Percentiles rank a stretch among this genome's conserved stretches.
phyloP scores from a whole-genome alignment of 139 green algal genomes.

The Mesostigma viride region DNA sequence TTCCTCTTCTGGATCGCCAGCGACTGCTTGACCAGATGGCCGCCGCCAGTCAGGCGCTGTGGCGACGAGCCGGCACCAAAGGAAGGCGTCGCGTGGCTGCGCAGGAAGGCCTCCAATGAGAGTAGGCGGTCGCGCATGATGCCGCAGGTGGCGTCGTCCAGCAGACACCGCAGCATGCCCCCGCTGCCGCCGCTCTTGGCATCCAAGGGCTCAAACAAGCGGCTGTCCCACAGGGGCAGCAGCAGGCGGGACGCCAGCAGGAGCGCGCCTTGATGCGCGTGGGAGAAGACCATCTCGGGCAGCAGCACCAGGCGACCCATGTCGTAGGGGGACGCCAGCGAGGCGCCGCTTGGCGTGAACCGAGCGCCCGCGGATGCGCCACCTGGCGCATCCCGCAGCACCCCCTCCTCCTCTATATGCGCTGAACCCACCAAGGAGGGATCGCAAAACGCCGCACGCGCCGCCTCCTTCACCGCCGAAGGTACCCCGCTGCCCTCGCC shows the following conservation, averaged over 20 bases:
- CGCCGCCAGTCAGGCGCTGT: no score
- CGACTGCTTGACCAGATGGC: no score
- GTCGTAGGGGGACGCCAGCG: constrained; percentile 18
- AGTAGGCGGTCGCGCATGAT: no score
- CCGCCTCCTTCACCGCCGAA: constrained; percentile 34
- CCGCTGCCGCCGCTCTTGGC: no score
- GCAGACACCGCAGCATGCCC: no score
- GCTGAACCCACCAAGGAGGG: constrained; percentile 59
- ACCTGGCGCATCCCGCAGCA: no score
- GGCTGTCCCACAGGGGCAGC: constrained; percentile 62
- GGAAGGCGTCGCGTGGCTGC: no score
- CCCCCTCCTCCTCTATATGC: constrained; percentile 38
- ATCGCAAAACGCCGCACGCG: constrained; percentile 57
- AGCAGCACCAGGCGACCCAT: constrained; percentile 49
- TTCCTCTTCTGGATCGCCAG: background rate
- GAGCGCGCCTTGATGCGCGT: constrained; percentile 63
- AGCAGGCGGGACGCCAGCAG: constrained; percentile 63
- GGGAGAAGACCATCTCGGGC: constrained; percentile 56
- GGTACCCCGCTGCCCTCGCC: background rate
- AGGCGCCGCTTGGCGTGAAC: background rate
- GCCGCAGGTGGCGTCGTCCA: no score
- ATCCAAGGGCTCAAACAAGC: no score
- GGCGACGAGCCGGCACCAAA: no score
- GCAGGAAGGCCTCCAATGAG: no score
- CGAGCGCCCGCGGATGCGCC: background rate